Percentiles rank a stretch among this genome's conserved stretches.
Conservation (phyloP, 345 rosid genomes). For the Eucalyptus caleyi region DNA sequence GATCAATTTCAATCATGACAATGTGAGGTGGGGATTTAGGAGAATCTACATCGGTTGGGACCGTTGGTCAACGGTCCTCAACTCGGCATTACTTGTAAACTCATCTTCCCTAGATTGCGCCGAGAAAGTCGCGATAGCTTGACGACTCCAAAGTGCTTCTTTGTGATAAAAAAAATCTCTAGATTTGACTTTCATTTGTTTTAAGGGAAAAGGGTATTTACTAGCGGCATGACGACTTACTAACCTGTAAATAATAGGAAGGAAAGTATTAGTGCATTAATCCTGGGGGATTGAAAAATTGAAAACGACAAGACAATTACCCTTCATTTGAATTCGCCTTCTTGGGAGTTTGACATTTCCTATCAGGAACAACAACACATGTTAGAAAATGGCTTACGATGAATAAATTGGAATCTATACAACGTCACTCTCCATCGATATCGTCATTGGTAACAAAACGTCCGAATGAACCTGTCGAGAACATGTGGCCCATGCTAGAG, state of each 20-base stretch:
- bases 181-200: accelerated
- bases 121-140: accelerated
- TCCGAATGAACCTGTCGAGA: accelerated
- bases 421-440: accelerated
- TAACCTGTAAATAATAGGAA: not conserved
- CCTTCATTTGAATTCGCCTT: not conserved
- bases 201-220: not conserved
- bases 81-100: too few species aligned
- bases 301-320: not conserved
- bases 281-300: not conserved
- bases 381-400: accelerated
- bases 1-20: too few species aligned
- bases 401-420: too few species aligned
- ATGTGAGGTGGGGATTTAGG: too few species aligned
- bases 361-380: too few species aligned
- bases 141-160: accelerated
- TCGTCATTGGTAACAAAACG: too few species aligned
- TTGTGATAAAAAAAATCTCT: too few species aligned
- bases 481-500: accelerated
- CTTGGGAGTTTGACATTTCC: not conserved
- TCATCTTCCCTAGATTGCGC: accelerated
- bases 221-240: accelerated
- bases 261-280: accelerated
- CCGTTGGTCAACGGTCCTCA: too few species aligned
- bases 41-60: too few species aligned